Percentiles rank a stretch among this genome's conserved stretches.
These are phyloP conservation scores for Thelonectria blattea DNA, from an alignment of 2,329 filamentous ascomycete species.

Conservation along the genomic window DNA sequence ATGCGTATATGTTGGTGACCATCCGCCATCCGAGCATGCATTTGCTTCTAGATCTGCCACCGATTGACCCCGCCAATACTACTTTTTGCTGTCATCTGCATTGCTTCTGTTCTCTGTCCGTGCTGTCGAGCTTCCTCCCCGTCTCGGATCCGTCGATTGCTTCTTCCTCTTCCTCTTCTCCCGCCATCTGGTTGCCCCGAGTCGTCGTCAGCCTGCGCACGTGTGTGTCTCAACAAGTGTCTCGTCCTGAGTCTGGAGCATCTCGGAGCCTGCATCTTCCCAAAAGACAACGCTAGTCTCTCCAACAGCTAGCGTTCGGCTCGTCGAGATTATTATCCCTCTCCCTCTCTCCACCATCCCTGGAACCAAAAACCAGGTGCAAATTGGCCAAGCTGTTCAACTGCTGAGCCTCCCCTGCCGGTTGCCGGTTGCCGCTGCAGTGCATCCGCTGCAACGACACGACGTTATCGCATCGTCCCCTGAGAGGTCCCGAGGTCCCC, in stretches of 20 bases:
- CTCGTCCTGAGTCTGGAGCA: constrained; percentile 9
- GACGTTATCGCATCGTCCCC: constrained; percentile 13
- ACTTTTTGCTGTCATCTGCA: background rate
- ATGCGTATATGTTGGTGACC: constrained; percentile 11
- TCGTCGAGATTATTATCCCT: constrained; percentile 1
- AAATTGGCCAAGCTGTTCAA: constrained; percentile 13
- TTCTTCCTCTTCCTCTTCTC: too few species aligned
- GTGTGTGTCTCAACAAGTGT: constrained; percentile 16
- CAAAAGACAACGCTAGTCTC: constrained; percentile 11
- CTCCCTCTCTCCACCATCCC: constrained; percentile 13
- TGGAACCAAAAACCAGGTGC: background rate
- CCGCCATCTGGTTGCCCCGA: too few species aligned
- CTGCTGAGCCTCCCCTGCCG: background rate
- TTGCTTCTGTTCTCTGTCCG: background rate
- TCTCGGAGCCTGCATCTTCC: constrained; percentile 14
- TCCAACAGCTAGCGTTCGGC: constrained; percentile 4
- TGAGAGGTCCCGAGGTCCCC: constrained; percentile 21
- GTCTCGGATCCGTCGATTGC: too few species aligned
- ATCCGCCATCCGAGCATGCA: constrained; percentile 1
- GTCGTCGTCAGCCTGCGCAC: constrained; percentile 24
- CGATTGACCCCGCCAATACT: background rate
- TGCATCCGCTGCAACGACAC: constrained; percentile 21
- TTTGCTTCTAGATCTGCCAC: constrained; percentile 1
- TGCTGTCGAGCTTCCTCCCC: background rate
- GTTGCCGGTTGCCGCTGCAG: constrained; percentile 7